phyloP scores from a whole-genome alignment of 495 filamentous ascomycete genomes.

The Penicillium paxilli region DNA sequence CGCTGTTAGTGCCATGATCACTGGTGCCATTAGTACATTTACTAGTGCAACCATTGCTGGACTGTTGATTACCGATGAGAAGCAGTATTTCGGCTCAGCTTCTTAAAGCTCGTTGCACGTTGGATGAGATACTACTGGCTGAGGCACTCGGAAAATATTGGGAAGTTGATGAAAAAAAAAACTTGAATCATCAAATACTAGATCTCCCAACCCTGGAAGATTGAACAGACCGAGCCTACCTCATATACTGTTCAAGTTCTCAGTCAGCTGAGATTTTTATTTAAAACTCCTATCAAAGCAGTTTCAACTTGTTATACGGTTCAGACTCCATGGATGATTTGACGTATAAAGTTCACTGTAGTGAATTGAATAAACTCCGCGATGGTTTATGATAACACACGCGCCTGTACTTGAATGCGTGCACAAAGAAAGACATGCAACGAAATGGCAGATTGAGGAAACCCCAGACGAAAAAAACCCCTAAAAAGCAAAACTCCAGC shows the following conservation, averaged over 20 bases:
- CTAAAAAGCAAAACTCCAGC: constrained; percentile 29
- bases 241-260: no score
- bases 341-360: not conserved
- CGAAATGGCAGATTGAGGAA: constrained; percentile 1
- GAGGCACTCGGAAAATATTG: not conserved
- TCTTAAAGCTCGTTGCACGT: not conserved
- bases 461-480: constrained; percentile 10
- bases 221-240: no score
- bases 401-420: constrained; percentile 15
- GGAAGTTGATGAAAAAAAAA: no score
- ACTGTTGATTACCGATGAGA: constrained; percentile 62
- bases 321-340: not conserved
- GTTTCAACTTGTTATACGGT: not conserved
- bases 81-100: constrained; percentile 21
- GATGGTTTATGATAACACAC: not conserved
- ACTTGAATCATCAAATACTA: no score
- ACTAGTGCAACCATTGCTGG: constrained; percentile 83
- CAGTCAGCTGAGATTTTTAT: no score
- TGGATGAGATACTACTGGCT: no score
- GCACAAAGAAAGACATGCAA: constrained; percentile 10
- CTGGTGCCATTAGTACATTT: constrained; percentile 76
- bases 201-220: no score
- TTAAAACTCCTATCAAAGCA: no score
- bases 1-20: constrained; percentile 74
- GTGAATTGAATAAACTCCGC: not conserved